Conservation (phyloP, 2,329 filamentous ascomycete species). For the Neopestalotiopsis sp. region DNA sequence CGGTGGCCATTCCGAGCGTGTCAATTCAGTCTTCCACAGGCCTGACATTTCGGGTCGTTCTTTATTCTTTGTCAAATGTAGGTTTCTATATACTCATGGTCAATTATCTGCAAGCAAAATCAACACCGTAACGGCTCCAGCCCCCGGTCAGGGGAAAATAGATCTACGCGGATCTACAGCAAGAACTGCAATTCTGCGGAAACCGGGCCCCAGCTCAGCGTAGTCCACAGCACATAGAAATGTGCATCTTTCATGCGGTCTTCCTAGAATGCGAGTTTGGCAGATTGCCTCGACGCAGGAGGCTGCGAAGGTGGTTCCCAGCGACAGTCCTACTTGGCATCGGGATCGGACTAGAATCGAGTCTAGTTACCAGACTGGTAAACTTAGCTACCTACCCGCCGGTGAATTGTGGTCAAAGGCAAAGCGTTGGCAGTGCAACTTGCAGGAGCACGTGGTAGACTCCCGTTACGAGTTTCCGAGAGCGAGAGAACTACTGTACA, state of each 20-base stretch:
- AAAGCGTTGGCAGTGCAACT: not conserved
- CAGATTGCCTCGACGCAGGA: not conserved
- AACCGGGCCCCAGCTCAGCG: not conserved
- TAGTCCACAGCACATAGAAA: not conserved
- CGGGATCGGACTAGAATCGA: not conserved
- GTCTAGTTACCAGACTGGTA: not conserved
- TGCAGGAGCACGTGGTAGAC: not conserved
- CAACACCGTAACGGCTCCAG: not conserved
- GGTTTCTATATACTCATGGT: not conserved
- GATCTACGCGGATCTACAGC: not conserved
- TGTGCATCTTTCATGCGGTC: not conserved
- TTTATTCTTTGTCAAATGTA: not conserved
- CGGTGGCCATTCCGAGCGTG: not conserved
- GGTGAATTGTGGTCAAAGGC: not conserved
- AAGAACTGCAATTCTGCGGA: not conserved
- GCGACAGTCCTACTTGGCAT: not conserved
- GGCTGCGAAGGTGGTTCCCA: not conserved
- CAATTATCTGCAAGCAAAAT: not conserved
- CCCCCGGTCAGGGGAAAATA: not conserved
- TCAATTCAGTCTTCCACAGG: not conserved
- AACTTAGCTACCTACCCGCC: not conserved
- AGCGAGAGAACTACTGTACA: not conserved
- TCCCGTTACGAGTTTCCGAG: not conserved
- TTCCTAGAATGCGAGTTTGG: not conserved
- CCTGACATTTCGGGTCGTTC: not conserved